Evolutionary conservation across 2,329 filamentous ascomycete genomes (phyloP).

Genomic region (Tricladium varicosporioides): DNA sequence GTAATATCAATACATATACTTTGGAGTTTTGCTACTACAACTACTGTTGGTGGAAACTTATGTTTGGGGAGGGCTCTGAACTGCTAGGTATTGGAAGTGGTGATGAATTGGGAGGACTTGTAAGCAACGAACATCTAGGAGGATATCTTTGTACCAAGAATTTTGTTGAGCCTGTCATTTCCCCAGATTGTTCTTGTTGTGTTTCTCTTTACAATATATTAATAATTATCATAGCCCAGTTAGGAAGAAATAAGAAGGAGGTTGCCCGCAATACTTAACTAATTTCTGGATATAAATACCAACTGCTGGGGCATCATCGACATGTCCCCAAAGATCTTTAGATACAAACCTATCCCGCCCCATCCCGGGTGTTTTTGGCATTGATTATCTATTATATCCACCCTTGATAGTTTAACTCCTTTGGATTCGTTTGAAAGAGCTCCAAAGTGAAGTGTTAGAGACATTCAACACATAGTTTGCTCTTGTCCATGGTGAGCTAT

Average conservation of each 20-base stretch:
- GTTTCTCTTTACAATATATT: neutral
- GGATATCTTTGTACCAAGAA: constrained; percentile 70
- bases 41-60: constrained; percentile 61
- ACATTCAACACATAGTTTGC: constrained; percentile 54
- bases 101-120: neutral
- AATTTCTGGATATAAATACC: constrained; percentile 72
- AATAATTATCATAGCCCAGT: neutral
- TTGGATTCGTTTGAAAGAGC: neutral
- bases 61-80: constrained; percentile 58
- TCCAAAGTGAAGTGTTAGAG: neutral
- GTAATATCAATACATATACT: constrained; percentile 89
- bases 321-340: constrained; percentile 11
- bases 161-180: constrained; percentile 34
- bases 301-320: constrained; percentile 54
- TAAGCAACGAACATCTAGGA: constrained; percentile 51
- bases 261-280: neutral
- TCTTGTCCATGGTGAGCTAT: constrained; percentile 84
- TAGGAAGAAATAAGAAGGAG: neutral
- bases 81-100: neutral
- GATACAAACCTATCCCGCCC: constrained; percentile 43
- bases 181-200: neutral
- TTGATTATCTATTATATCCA: neutral
- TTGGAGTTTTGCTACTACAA: constrained; percentile 71
- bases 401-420: neutral
- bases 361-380: constrained; percentile 38